Percentiles rank a stretch among this genome's conserved stretches.
Evolutionary conservation across 345 rosid species (phyloP).

Genomic region (Rhizophora apiculata): DNA sequence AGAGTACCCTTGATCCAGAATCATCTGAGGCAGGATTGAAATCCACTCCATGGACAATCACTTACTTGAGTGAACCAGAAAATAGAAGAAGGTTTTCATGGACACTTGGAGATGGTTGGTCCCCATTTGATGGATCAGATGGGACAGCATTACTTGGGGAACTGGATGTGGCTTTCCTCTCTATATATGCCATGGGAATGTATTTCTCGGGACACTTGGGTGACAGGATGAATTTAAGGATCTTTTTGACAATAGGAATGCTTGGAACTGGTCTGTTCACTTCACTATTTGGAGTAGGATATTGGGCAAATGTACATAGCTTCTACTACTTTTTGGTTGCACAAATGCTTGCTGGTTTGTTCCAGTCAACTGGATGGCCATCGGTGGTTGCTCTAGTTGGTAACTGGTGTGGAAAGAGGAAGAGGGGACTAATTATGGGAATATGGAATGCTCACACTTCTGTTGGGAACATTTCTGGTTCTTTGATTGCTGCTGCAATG

Average conservation of each 20-base stretch:
- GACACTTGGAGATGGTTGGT: slow-evolving; percentile 60
- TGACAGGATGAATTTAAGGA: slow-evolving; percentile 71
- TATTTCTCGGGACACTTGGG: slow-evolving; percentile 84
- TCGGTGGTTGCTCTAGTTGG: slow-evolving; percentile 87
- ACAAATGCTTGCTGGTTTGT: slow-evolving; percentile 68
- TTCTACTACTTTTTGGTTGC: slow-evolving; percentile 56
- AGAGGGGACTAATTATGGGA: slow-evolving; percentile 85
- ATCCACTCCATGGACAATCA: slow-evolving; percentile 26
- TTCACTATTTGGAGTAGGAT: slow-evolving; percentile 64
- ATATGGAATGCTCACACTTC: slow-evolving; percentile 94
- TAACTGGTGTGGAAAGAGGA: slow-evolving; percentile 80
- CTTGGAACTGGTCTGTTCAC: slow-evolving; percentile 76
- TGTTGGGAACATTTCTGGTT: slow-evolving; percentile 71
- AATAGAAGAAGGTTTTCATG: slow-evolving; percentile 14
- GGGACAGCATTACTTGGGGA: slow-evolving; percentile 73
- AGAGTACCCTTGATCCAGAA: slow-evolving; percentile 73
- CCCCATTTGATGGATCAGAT: slow-evolving; percentile 62
- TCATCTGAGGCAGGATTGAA: slow-evolving; percentile 34
- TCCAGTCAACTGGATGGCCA: slow-evolving; percentile 93
- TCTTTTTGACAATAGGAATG: slow-evolving; percentile 71
- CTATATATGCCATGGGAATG: slow-evolving; percentile 69
- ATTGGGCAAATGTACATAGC: slow-evolving; percentile 60
- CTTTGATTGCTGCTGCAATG: slow-evolving; percentile 59
- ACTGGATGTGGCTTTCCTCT: slow-evolving; percentile 71
- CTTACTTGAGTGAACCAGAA: slow-evolving; percentile 18